Base-by-base conservation (phyloP, 2,329 filamentous ascomycete species). In the Cercospora sojina region DNA sequence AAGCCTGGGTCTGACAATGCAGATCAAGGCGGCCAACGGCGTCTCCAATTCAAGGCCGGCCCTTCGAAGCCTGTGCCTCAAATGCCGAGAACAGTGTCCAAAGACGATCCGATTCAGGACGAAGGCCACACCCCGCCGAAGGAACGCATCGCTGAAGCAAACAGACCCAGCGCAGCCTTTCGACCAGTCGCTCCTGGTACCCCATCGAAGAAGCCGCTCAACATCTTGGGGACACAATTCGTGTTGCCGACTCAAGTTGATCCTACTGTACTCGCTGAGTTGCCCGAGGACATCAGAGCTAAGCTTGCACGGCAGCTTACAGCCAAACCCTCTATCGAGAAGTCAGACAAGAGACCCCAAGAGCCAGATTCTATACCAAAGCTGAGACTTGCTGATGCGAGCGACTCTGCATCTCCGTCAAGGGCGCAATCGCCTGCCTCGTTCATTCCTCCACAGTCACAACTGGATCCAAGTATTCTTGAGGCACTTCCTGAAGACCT, bases 181-280 rank as follows among this genome's bases (percentile, higher is more conserved):
- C 78, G 77, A 64, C 79, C 55, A 13, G 64, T 70, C 16, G 67
- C 67, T 58, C 68, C 69, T 2, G 70, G 65, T 18, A 91, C 76
- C 66, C 80, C 70, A 81, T 87, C 78, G 81, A 90, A 80, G 23
- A 90, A 85, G 68, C 89, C 89, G 1, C 81, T 97, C 23, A 96
- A 97, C 74, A 86, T 92, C 3, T 83, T 88, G 3, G 92, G 94
- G 1, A 97, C 94, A 0, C 95, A 99, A 74, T 99, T 99, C 74
- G 87, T 98, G 56, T 83, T 99, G 72, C 95, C 95, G 0, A 86
- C 86, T 1, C 91, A 97, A 71, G 86, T 91, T 2, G 95, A 99
- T 75, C 88, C 90, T 0, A 83, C 85, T n/a, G 90, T 97, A 0
- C 79, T 98, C 3, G 90, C 90, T 1, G 93, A 96, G 74, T 83